Evolutionary conservation across 257 asterid genomes (phyloP), one percentile per base, ranked within the genome.

Genomic region (Penstemon davidsonii): DNA sequence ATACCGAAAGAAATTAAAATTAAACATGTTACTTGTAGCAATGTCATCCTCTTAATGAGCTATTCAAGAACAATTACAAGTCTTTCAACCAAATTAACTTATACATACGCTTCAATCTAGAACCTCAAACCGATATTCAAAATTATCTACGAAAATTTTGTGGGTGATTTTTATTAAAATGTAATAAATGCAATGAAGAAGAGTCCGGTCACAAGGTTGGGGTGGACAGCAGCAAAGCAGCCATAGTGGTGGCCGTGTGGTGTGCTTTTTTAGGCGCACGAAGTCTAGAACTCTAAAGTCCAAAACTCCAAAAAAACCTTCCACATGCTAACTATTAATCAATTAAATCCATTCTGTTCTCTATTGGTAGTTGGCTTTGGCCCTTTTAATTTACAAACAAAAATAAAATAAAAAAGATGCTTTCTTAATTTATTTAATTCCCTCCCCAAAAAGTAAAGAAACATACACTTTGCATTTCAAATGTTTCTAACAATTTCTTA

Each of bases 361-460:
- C 18, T 54, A 59, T 49, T 42, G 82, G 82, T 84, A 7, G 88
- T 76, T 81, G 75, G 80, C 38, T 59, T 76, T 72, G 77, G 67
- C 72, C 64, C 60, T 42, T 42, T 11, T 7, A 25, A 25, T 25
- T 25, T 25, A 25, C n/a, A 25, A 25, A 45, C 0, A 19, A 62
- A 73, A 46, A 40, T 49, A 52, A 7, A 36, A 55, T 8, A 4
- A 0, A 7, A 68, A 75, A 83, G 84, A 88, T 82, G 82, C 81
- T 77, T 68, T 75, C 50, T 41, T 71, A 11, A 33, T 51, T 49
- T 50, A 71, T 4, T 12, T 79, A 75, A 19, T 11, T 63, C 62
- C 15, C n/a, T 38, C 50, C 13, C 8, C 44, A 50, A 9, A 78
- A 64, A 50, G 33, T 68, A 60, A 73, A 64, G 13, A 38, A 42